These are phyloP conservation scores for Pythium aphanidermatum DNA, from an alignment of 352 stramenopile species.

Conservation along the genomic window DNA sequence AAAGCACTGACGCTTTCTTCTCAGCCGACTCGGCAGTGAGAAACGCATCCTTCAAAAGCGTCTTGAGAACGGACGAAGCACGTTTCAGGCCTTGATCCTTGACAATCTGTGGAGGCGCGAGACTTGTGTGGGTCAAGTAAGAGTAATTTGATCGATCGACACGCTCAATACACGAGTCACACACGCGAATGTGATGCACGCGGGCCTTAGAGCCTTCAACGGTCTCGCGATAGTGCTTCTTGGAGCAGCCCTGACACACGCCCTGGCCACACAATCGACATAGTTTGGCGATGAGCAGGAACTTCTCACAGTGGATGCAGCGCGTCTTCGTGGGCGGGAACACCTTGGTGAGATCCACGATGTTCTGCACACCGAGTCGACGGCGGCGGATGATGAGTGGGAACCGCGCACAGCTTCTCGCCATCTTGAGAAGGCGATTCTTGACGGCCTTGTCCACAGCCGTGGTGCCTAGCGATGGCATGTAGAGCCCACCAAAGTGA, in stretches of 20 bases:
- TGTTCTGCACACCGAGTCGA: slow-evolving; percentile 46
- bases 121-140: slow-evolving; percentile 20
- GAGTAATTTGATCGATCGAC: slow-evolving; percentile 55
- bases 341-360: slow-evolving; percentile 33
- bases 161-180: slow-evolving; percentile 46
- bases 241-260: slow-evolving; percentile 44
- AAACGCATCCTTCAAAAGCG: slow-evolving; percentile 31
- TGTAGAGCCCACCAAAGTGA: slow-evolving; percentile 10
- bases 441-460: slow-evolving; percentile 16
- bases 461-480: slow-evolving; percentile 6
- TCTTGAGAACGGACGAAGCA: slow-evolving; percentile 27
- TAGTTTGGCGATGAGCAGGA: slow-evolving; percentile 33
- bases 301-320: slow-evolving; percentile 61
- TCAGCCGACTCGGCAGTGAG: slow-evolving; percentile 23
- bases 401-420: slow-evolving; percentile 20
- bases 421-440: slow-evolving; percentile 12
- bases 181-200: slow-evolving; percentile 35
- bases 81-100: slow-evolving; percentile 18
- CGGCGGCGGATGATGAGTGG: slow-evolving; percentile 47
- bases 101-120: slow-evolving; percentile 24
- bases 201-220: neutral
- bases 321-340: slow-evolving; percentile 34
- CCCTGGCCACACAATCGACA: slow-evolving; percentile 59
- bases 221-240: slow-evolving; percentile 24
- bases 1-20: slow-evolving; percentile 30